phyloP scores from a whole-genome alignment of 2,329 filamentous ascomycete genomes.

The Phialophora tarda region DNA sequence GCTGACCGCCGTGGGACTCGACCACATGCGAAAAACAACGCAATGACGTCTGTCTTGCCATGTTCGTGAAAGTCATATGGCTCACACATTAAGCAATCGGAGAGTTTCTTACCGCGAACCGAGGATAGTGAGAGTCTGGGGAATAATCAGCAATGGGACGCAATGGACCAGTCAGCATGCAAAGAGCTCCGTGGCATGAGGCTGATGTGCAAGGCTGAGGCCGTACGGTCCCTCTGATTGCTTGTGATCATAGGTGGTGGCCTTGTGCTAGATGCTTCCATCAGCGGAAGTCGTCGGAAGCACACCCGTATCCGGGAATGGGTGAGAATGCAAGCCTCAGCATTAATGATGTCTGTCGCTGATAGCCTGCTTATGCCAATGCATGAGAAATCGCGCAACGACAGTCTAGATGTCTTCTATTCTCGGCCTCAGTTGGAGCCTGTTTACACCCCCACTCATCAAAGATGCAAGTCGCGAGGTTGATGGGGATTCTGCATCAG shows the following conservation, averaged over 20 bases:
- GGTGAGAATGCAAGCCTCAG: conserved; percentile 15
- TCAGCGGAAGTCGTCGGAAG: conserved; percentile 30
- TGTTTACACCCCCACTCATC: background rate
- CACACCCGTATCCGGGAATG: background rate
- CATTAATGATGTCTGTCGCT: background rate
- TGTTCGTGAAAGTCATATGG: conserved; percentile 18
- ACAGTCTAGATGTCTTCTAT: background rate
- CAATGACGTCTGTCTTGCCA: conserved; percentile 24
- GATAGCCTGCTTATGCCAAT: conserved; percentile 7
- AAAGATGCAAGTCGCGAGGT: background rate
- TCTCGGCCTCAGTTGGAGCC: background rate
- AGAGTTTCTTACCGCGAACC: conserved; percentile 8
- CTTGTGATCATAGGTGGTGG: background rate
- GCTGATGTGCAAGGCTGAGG: conserved; percentile 27
- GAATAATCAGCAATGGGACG: conserved; percentile 18
- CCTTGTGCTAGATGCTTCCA: conserved; percentile 4
- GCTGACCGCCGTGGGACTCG: conserved; percentile 11
- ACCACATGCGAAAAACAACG: conserved; percentile 9
- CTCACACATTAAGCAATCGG: conserved; percentile 18
- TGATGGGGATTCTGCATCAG: background rate
- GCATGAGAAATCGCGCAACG: conserved; percentile 16
- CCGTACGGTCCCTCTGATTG: conserved; percentile 13
- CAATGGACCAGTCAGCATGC: background rate
- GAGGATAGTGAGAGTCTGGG: conserved; percentile 15
- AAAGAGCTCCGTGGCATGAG: background rate